Evolutionary conservation across 1,284 basidiomycete genomes (phyloP).

Genomic region (Tilletiaria anomala): DNA sequence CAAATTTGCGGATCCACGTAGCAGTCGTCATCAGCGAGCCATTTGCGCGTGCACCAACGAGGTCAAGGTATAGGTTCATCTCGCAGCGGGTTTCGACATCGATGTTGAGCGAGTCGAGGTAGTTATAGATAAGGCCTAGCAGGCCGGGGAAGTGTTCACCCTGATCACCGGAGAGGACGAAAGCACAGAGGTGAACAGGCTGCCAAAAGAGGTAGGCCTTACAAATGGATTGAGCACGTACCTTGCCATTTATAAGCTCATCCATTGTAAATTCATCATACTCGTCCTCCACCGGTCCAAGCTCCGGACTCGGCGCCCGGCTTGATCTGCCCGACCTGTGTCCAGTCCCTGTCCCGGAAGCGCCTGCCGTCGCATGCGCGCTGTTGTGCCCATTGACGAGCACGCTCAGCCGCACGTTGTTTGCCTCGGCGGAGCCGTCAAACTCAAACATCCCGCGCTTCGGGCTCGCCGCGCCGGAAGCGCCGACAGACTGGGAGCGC

Average conservation of each 20-base stretch:
- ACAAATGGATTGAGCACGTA: background rate
- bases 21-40: constrained; percentile 78
- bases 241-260: constrained; percentile 82
- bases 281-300: constrained; percentile 51
- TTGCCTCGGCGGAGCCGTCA: too few species aligned
- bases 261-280: constrained; percentile 81
- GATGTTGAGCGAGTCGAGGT: constrained; percentile 75
- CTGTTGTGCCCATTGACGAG: too few species aligned
- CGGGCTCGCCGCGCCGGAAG: too few species aligned
- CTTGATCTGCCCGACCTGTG: constrained; percentile 3
- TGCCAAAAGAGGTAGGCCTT: too few species aligned
- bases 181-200: too few species aligned
- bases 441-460: too few species aligned
- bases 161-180: too few species aligned
- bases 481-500: too few species aligned
- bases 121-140: constrained; percentile 66
- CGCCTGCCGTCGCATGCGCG: background rate
- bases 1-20: constrained; percentile 82
- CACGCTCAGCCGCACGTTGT: too few species aligned
- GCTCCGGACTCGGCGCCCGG: constrained; percentile 1
- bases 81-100: constrained; percentile 51
- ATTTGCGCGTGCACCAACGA: constrained; percentile 51
- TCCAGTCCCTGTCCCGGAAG: constrained; percentile 2
- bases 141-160: constrained; percentile 65
- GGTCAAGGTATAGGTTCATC: constrained; percentile 46